phyloP scores from a whole-genome alignment of 192 early-diverging fungal species.

The Backusella westeae region DNA sequence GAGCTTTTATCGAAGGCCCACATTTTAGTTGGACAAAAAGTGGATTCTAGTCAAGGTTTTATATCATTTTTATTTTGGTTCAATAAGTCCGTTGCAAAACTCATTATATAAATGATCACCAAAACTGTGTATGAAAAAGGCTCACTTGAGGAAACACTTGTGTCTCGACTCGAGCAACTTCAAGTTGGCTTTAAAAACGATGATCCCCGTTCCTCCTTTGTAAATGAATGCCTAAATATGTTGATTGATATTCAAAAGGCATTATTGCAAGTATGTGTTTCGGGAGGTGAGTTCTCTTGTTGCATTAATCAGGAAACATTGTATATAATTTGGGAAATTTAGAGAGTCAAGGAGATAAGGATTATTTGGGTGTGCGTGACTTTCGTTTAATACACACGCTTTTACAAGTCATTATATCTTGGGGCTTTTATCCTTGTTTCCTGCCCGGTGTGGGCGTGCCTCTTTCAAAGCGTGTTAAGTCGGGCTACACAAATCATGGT shows the following conservation, averaged over 20 bases:
- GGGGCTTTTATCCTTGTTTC: slow-evolving; percentile 68
- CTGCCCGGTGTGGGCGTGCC: slow-evolving; percentile 68
- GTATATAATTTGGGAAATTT: background rate
- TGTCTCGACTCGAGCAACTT: slow-evolving; percentile 19
- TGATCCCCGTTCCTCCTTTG: slow-evolving; percentile 10
- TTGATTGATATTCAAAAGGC: slow-evolving; percentile 19
- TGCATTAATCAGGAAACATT: background rate
- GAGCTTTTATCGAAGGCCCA: background rate
- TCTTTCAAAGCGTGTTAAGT: slow-evolving; percentile 56
- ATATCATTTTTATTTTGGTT: background rate
- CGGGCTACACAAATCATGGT: slow-evolving; percentile 50
- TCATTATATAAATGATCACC: slow-evolving; percentile 1
- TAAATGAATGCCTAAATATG: slow-evolving; percentile 13
- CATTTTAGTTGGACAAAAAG: slow-evolving; percentile 1
- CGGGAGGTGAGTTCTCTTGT: slow-evolving; percentile 10
- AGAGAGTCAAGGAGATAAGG: slow-evolving; percentile 12
- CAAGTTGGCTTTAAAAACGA: background rate
- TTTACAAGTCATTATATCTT: slow-evolving; percentile 61
- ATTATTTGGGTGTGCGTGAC: slow-evolving; percentile 57
- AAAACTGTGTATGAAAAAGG: background rate
- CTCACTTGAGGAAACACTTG: slow-evolving; percentile 12
- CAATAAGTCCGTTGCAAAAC: background rate
- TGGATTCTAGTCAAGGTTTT: slow-evolving; percentile 1
- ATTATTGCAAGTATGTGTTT: slow-evolving; percentile 1
- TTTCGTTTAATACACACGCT: slow-evolving; percentile 61